These are phyloP conservation scores for Neofusicoccum parvum DNA, from an alignment of 2,329 filamentous ascomycete genomes.

Conservation along the genomic window DNA sequence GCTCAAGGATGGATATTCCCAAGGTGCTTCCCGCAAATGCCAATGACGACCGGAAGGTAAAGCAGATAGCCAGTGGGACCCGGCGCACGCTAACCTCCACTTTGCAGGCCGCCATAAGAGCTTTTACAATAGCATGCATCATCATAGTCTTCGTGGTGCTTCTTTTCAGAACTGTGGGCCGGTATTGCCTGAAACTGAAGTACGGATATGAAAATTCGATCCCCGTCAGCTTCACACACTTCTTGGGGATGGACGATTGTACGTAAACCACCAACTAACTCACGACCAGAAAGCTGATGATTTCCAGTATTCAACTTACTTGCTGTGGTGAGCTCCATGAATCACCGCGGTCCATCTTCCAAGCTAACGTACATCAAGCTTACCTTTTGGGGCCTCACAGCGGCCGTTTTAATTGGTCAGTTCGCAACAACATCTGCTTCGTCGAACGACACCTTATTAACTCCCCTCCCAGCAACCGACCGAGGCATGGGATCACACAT, in stretches of 20 bases:
- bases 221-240: neutral
- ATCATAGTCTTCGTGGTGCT: constrained; percentile 23
- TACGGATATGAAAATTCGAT: constrained; percentile 12
- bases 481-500: constrained; percentile 38
- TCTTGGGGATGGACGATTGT: constrained; percentile 28
- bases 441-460: too few relatives aligned
- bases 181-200: constrained; percentile 25
- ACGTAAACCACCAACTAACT: neutral
- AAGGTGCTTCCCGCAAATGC: constrained; percentile 24
- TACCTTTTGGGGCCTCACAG: constrained; percentile 26
- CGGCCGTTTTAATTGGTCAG: constrained; percentile 23
- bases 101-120: neutral
- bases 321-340: constrained; percentile 20
- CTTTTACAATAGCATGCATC: constrained; percentile 20
- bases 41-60: constrained; percentile 21
- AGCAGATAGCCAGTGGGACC: neutral
- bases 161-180: constrained; percentile 25
- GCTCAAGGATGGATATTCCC: constrained; percentile 24
- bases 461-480: constrained; percentile 17
- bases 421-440: neutral
- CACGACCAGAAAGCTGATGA: neutral
- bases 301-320: constrained; percentile 27
- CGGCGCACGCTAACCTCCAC: neutral
- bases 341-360: neutral
- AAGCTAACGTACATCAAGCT: neutral